These are phyloP conservation scores for Turritis glabra DNA, from an alignment of 345 rosid species.

Conservation along the genomic window DNA sequence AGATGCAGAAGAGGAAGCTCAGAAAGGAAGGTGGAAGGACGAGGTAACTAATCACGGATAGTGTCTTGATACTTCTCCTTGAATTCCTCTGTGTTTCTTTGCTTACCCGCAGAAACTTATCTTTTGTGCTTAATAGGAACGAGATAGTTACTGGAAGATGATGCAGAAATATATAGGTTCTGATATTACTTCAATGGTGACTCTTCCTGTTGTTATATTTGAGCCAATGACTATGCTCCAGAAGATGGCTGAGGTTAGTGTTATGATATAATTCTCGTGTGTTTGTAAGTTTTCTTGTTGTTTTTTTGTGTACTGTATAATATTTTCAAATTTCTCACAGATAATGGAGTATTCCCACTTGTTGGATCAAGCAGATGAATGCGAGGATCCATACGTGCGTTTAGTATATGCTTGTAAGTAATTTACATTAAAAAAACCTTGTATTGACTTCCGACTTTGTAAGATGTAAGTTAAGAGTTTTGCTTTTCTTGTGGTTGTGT, in stretches of 20 bases:
- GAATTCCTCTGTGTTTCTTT: background rate
- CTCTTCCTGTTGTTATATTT: slow-evolving; percentile 87
- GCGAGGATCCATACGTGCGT: slow-evolving; percentile 90
- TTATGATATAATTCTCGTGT: background rate
- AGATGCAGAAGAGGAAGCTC: slow-evolving; percentile 94
- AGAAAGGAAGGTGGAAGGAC: slow-evolving; percentile 86
- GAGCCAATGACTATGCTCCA: slow-evolving; percentile 97
- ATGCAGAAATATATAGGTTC: slow-evolving; percentile 91
- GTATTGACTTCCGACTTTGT: slow-evolving; percentile 3
- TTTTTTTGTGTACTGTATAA: slow-evolving; percentile 1
- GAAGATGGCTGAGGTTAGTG: slow-evolving; percentile 90
- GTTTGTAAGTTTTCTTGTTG: slow-evolving; percentile 2
- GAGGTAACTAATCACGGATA: slow-evolving; percentile 47
- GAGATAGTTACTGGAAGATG: slow-evolving; percentile 93
- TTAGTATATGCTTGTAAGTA: slow-evolving; percentile 79
- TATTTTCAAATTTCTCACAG: slow-evolving; percentile 42
- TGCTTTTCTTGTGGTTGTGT: background rate
- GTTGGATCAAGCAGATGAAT: slow-evolving; percentile 84
- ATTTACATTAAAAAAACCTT: background rate
- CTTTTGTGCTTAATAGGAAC: slow-evolving; percentile 49
- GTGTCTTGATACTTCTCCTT: slow-evolving; percentile 1
- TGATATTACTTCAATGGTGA: slow-evolving; percentile 92
- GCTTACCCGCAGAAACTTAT: background rate
- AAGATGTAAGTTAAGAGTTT: background rate
- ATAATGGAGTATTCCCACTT: slow-evolving; percentile 86